phyloP scores from a whole-genome alignment of 106 monocot genomes.

The Phalaenopsis aphrodite region DNA sequence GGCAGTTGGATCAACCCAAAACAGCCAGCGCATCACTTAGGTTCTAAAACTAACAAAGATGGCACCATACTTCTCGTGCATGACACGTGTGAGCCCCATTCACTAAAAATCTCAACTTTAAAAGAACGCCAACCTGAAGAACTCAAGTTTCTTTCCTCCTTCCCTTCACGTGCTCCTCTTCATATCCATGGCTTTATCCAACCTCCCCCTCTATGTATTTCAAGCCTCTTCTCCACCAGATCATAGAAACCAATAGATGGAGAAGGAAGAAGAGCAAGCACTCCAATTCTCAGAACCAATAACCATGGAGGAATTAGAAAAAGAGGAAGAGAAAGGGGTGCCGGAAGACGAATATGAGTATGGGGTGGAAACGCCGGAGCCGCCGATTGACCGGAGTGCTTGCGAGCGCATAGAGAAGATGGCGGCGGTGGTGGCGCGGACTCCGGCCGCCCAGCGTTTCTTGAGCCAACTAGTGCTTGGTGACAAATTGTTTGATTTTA shows the following conservation, averaged over 20 bases:
- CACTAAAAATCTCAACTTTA: no score
- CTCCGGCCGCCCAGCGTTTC: neutral
- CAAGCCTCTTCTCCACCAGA: neutral
- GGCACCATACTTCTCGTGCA: no score
- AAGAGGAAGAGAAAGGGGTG: neutral
- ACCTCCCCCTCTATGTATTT: neutral
- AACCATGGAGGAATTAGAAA: neutral
- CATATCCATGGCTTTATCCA: neutral
- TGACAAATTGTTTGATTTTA: neutral
- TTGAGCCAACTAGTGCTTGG: neutral
- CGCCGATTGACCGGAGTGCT: neutral
- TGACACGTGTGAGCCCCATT: no score
- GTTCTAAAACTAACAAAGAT: no score
- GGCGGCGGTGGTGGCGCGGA: neutral
- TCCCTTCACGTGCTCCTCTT: neutral
- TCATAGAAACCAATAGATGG: neutral
- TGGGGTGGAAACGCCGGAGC: neutral
- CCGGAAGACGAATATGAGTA: neutral
- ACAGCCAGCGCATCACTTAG: no score
- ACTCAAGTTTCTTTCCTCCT: neutral
- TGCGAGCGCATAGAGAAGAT: neutral
- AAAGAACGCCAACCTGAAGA: no score
- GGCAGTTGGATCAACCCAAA: no score
- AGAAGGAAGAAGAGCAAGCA: conserved; percentile 1
- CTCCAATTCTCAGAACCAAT: neutral